A percentile compares a stretch with the other conserved stretches of the same genome.
These are phyloP conservation scores for Hymenoscyphus repandus DNA, from an alignment of 2,329 filamentous ascomycete genomes.

Conservation along the genomic window DNA sequence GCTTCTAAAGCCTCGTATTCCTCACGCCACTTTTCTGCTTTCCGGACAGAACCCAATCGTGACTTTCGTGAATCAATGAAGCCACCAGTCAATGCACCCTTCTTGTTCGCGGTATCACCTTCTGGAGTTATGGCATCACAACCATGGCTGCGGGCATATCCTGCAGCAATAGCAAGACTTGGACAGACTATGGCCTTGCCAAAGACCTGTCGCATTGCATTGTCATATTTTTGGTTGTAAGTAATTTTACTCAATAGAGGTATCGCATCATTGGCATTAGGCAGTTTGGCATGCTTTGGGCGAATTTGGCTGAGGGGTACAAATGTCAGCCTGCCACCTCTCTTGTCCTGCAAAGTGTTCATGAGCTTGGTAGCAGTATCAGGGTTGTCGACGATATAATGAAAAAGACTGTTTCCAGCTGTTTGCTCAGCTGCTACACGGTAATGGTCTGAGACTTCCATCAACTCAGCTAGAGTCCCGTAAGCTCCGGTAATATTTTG, in stretches of 20 bases:
- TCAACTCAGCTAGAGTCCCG: conserved; percentile 88
- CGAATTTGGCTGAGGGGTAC: conserved; percentile 84
- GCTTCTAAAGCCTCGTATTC: conserved; percentile 64
- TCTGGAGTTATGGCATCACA: conserved; percentile 92
- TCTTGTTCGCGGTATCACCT: conserved; percentile 90
- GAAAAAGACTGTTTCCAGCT: conserved; percentile 86
- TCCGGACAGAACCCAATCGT: conserved; percentile 76
- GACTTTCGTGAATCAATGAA: conserved; percentile 85
- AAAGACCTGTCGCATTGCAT: conserved; percentile 90
- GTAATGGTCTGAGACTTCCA: conserved; percentile 80
- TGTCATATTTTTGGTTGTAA: conserved; percentile 72
- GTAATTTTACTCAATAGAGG: conserved; percentile 80
- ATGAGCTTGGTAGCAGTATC: conserved; percentile 79
- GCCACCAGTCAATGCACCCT: conserved; percentile 91
- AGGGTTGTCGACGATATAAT: conserved; percentile 92
- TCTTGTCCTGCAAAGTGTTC: conserved; percentile 71
- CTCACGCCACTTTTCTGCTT: conserved; percentile 67
- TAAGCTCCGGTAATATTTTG: conserved; percentile 80
- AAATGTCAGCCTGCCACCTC: conserved; percentile 84
- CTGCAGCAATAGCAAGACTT: conserved; percentile 77
- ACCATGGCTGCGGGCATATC: conserved; percentile 88
- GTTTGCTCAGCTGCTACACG: conserved; percentile 88
- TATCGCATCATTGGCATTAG: conserved; percentile 80
- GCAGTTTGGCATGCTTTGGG: conserved; percentile 67
- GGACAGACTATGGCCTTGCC: conserved; percentile 93